Evolutionary conservation across 306 rosid species (phyloP).

Genomic region (Arachis hypogaea): DNA sequence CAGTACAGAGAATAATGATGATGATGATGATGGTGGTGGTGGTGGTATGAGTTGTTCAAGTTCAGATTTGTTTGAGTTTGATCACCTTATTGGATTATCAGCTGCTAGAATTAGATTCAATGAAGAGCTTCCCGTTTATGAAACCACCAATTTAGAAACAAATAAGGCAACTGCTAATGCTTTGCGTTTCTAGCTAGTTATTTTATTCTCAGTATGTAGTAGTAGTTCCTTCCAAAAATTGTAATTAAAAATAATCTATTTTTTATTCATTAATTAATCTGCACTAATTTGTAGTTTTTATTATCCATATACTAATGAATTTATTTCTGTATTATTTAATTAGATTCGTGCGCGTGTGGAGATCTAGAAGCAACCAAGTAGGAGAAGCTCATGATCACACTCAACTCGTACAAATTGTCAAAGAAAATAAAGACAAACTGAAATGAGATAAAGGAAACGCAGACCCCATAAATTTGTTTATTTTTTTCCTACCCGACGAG

Average conservation of each 20-base stretch:
- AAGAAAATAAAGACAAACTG: constrained; percentile 46
- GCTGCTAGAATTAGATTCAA: constrained; percentile 50
- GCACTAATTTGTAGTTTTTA: neutral
- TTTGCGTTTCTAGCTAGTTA: constrained; percentile 42
- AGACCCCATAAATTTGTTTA: constrained; percentile 1
- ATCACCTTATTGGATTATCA: constrained; percentile 58
- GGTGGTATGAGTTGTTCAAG: constrained; percentile 66
- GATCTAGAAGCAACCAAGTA: too few relatives aligned
- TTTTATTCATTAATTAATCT: neutral
- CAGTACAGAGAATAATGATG: neutral
- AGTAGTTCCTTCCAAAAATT: neutral
- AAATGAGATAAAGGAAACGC: constrained; percentile 44
- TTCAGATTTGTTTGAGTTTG: constrained; percentile 73
- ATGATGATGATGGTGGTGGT: constrained; percentile 28
- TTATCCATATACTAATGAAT: neutral
- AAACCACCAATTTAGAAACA: constrained; percentile 63
- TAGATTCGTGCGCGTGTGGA: constrained; percentile 19
- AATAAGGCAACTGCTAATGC: constrained; percentile 74
- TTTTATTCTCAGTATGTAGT: neutral
- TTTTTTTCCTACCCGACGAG: constrained; percentile 38
- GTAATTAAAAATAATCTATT: constrained; percentile 37
- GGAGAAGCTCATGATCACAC: constrained; percentile 32
- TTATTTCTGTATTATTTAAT: neutral
- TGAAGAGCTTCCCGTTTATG: constrained; percentile 79
- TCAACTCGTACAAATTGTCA: constrained; percentile 40